phyloP scores from a whole-genome alignment of 176 grass and related monocot genomes.

The Zoysia pacifica region DNA sequence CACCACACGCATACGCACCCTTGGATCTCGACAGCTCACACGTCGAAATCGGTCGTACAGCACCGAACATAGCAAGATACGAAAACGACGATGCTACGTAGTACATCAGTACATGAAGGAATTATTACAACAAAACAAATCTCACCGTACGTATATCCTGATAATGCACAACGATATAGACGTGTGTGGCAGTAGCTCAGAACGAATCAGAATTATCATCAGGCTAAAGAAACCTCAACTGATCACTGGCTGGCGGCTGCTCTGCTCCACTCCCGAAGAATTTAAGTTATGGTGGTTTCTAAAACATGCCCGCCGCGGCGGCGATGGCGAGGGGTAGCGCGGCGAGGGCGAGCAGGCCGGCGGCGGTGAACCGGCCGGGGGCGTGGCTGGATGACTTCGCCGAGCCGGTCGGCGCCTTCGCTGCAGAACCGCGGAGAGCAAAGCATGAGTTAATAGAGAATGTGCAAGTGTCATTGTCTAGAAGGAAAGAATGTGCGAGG shows the following conservation, averaged over 20 bases:
- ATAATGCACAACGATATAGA: conserved; percentile 22
- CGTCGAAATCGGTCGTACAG: background rate
- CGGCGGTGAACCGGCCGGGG: conserved; percentile 15
- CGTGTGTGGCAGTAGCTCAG: conserved; percentile 22
- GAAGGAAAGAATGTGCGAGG: background rate
- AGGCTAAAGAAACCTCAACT: background rate
- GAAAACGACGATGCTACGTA: background rate
- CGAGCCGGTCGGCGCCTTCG: conserved; percentile 27
- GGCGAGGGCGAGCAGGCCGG: conserved; percentile 19
- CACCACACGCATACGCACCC: too few relatives aligned
- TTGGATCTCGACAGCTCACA: background rate
- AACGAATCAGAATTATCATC: conserved; percentile 32
- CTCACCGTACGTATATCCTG: conserved; percentile 19
- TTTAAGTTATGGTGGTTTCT: background rate
- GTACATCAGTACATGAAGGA: background rate
- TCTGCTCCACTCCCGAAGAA: background rate
- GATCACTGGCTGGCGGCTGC: background rate
- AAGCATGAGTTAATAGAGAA: background rate
- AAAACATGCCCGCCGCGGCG: conserved; percentile 23
- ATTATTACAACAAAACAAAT: conserved; percentile 22
- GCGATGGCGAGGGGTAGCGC: conserved; percentile 22
- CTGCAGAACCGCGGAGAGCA: conserved; percentile 16
- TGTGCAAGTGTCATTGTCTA: background rate
- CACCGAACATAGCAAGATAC: background rate
- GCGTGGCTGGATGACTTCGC: background rate